Evolutionary conservation across 768 basidiomycete species (phyloP), one percentile per base, ranked within the genome.

Genomic region (Mrakia blollopis): DNA sequence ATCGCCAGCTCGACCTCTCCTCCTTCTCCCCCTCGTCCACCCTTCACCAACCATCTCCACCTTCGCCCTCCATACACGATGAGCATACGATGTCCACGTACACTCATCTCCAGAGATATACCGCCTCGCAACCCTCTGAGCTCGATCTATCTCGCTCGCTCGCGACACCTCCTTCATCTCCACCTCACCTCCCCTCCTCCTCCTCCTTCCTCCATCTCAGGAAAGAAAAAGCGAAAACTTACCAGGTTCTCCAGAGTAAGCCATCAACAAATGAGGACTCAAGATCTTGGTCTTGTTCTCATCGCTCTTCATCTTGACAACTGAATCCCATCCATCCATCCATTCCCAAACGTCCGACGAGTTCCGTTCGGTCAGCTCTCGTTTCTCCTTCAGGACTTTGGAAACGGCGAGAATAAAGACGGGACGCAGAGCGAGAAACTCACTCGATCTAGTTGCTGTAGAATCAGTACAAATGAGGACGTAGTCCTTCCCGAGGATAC

Each of bases 261-360:
- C 90, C 94, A 99, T 96, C 82, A 95, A 88, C 47, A 98, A 86
- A 84, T 97, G 93, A 35, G 94, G 90, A 79, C 92, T 90, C 61
- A 99, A 87, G 32, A 88, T 87, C 84, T 94, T 94, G 87, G 96
- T 93, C 86, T 98, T 98, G 87, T 98, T 95, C 85, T 93, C 92
- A 85, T 97, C 94, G 52, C 87, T 83, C 86, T 98, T 97, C 94
- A 98, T 97, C 86, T 94, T 96, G 83, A 98, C 90, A 84, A 99
- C 93, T 44, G 63, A 4, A 35, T 9, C 21, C 39, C 39, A 11
- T 41, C n/a, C n/a, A 41, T 11, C 39, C 5, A 41, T 5, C 5
- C 39, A 41, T 41, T 11, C 14, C 21, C 52, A 28, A 32, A 57
- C 52, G 57, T n/a, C 61, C 2, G 23, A 21, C 25, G 35, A 35